Base-by-base conservation (phyloP, 306 rosid species). In the Biancaea sappan region DNA sequence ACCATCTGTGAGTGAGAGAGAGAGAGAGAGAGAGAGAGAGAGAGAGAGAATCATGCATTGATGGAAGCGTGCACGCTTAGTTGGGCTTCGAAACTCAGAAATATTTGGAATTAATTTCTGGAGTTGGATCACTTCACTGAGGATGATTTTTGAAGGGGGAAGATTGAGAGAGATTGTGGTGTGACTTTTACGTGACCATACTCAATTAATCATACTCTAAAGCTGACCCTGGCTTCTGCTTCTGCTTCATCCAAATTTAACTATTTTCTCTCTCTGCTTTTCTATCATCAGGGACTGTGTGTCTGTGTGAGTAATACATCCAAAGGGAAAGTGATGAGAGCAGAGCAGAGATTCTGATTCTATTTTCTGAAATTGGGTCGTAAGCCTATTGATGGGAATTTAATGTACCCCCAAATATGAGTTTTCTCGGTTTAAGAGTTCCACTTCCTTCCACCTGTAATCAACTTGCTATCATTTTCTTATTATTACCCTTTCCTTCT, bases 121-220 rank as follows among this genome's bases (percentile, higher is more conserved):
- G n/a, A n/a, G n/a, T n/a, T n/a, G n/a, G n/a, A n/a, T n/a, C n/a
- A n/a, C n/a, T n/a, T n/a, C n/a, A n/a, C n/a, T n/a, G n/a, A n/a
- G n/a, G n/a, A n/a, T n/a, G n/a, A n/a, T n/a, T n/a, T 6, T 73
- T 15, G 15, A 62, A 82, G 43, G 19, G 41, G 80, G 80, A 69
- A 62, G 48, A 52, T 78, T 69, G 83, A 82, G 71, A 82, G 69
- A 83, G 82, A 77, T 56, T 77, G 75, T 77, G 87, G 77, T 38
- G 68, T 61, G 87, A 83, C 87, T 56, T 71, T 71, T 75, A 78
- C 68, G 60, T 82, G 78, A 82, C 77, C n/a, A n/a, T n/a, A n/a
- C n/a, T n/a, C n/a, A n/a, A n/a, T n/a, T n/a, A n/a, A n/a, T n/a
- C n/a, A n/a, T n/a, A 37, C 29, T 63, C 59, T 14, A 12, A 14